A percentile compares a stretch with the other conserved stretches of the same genome.
phyloP scores from a whole-genome alignment of 208 protist species.

The Leishmania braziliensis region DNA sequence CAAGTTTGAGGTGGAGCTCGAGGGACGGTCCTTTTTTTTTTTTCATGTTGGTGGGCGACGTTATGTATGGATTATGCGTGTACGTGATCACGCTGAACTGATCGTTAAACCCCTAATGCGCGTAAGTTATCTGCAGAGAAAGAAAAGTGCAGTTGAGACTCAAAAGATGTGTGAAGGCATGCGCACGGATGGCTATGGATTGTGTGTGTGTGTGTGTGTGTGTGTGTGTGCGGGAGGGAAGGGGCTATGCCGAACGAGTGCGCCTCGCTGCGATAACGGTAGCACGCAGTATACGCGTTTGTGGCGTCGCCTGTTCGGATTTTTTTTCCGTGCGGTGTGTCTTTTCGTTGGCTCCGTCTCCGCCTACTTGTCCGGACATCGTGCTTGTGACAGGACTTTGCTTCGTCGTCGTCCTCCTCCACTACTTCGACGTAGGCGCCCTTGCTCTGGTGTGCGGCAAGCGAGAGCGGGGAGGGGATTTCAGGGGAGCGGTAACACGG shows the following conservation, averaged over 20 bases:
- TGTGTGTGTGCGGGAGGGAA: background rate
- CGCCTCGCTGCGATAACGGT: background rate
- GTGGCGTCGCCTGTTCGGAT: background rate
- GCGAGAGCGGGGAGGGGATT: background rate
- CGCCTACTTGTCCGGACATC: background rate
- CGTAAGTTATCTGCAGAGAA: background rate
- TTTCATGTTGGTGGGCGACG: background rate
- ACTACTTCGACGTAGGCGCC: too few species aligned
- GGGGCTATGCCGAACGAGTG: background rate
- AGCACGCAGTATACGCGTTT: background rate
- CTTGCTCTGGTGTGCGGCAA: background rate
- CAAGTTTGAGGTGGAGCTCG: background rate
- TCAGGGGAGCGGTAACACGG: background rate
- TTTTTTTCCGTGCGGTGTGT: background rate
- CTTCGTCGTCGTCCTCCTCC: background rate
- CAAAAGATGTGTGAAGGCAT: background rate
- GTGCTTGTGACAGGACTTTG: background rate
- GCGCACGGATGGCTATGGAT: background rate
- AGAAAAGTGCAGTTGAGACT: background rate
- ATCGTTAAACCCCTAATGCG: background rate
- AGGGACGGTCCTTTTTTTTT: background rate
- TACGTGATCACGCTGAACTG: background rate
- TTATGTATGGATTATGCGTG: background rate
- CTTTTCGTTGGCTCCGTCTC: background rate
- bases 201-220: background rate